A percentile compares a stretch with the other conserved stretches of the same genome.
Evolutionary conservation across 805 yeast genomes (phyloP).

Genomic region (Tetrapisispora pingtungensis): DNA sequence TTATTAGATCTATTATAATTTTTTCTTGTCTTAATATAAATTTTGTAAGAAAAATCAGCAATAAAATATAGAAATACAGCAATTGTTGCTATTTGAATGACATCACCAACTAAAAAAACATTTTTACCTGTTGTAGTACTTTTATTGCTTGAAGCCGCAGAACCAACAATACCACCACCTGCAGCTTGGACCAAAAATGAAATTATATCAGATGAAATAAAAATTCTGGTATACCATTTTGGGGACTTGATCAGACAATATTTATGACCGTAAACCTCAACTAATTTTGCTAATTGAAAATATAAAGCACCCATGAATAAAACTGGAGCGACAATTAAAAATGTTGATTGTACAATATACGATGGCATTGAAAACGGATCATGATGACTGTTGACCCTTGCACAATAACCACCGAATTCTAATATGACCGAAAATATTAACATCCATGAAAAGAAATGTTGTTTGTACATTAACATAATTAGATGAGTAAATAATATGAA

Average conservation of each 20-base stretch:
- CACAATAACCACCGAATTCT: constrained; percentile 62
- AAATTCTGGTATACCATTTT: constrained; percentile 40
- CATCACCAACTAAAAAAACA: constrained; percentile 69
- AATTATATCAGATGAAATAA: constrained; percentile 54
- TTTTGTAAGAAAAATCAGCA: constrained; percentile 36
- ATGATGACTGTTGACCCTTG: constrained; percentile 40
- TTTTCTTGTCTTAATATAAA: constrained; percentile 26
- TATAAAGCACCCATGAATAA: constrained; percentile 80
- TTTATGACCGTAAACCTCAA: constrained; percentile 48
- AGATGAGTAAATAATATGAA: constrained; percentile 36
- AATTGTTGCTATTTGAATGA: constrained; percentile 67
- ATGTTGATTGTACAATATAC: constrained; percentile 54
- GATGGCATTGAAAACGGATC: constrained; percentile 29
- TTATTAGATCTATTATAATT: constrained; percentile 15
- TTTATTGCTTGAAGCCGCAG: constrained; percentile 28
- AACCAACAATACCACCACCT: constrained; percentile 69
- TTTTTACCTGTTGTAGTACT: constrained; percentile 18
- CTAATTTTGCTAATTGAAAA: constrained; percentile 55
- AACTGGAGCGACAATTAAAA: constrained; percentile 72
- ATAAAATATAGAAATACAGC: constrained; percentile 44
- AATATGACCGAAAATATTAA: constrained; percentile 46
- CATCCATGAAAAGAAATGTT: constrained; percentile 57
- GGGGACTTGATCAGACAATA: constrained; percentile 36
- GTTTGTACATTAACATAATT: constrained; percentile 38
- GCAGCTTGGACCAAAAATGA: constrained; percentile 59